Conservation (phyloP, 176 grass and related monocot genomes). For the Triticum urartu region DNA sequence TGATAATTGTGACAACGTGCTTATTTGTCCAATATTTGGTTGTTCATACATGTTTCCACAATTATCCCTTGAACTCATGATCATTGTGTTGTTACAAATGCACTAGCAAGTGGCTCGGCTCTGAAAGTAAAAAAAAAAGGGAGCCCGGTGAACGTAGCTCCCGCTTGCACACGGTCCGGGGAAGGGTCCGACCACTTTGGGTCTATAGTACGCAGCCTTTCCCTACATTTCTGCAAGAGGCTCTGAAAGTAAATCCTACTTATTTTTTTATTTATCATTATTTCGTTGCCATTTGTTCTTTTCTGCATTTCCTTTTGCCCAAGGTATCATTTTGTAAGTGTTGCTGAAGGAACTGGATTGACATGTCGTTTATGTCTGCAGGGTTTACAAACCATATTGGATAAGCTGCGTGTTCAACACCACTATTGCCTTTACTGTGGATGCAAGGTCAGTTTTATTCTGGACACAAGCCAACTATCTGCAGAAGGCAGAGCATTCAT, state of each 20-base stretch:
- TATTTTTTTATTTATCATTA: not conserved
- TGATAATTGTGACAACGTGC: not conserved
- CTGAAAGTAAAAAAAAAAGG: not conserved
- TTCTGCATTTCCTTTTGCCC: not conserved
- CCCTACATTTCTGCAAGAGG: too few species aligned
- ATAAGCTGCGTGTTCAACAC: conserved; percentile 63
- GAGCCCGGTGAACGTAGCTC: too few species aligned
- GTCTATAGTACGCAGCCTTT: too few species aligned
- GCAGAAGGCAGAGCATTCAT: not conserved
- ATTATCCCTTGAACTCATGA: not conserved
- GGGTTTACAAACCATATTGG: conserved; percentile 74
- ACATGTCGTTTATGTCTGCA: conserved; percentile 22
- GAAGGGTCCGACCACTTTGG: too few species aligned
- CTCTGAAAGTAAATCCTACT: too few species aligned
- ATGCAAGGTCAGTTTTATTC: conserved; percentile 57
- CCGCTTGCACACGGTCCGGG: too few species aligned
- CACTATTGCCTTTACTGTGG: conserved; percentile 86
- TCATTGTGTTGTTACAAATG: not conserved
- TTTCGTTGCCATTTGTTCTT: not conserved
- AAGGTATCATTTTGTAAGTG: not conserved
- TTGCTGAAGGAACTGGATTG: conserved; percentile 11
- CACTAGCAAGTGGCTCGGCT: not conserved
- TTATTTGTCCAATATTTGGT: not conserved
- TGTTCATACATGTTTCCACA: not conserved
- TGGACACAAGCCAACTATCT: not conserved